phyloP scores from a whole-genome alignment of 2,329 filamentous ascomycete species.

The Sarocladium brachiariae region DNA sequence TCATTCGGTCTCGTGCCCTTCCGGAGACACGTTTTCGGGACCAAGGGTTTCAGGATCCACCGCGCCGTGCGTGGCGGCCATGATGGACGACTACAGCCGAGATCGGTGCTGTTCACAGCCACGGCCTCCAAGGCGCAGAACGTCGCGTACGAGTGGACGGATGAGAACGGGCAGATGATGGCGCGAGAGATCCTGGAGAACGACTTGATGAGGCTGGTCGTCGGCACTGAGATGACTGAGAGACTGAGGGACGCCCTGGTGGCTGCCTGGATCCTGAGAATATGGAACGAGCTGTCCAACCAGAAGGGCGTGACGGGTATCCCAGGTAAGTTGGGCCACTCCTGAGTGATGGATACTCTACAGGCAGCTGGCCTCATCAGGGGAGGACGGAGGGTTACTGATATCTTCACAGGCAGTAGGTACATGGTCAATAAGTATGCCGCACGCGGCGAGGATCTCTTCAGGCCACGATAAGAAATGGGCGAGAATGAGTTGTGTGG shows the following conservation, averaged over 20 bases:
- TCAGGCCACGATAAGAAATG: neutral
- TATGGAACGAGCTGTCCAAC: slow-evolving; percentile 26
- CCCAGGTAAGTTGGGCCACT: neutral
- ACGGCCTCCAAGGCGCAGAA: slow-evolving; percentile 14
- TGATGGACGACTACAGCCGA: slow-evolving; percentile 17
- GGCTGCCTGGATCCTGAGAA: slow-evolving; percentile 27
- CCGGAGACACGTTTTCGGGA: slow-evolving; percentile 15
- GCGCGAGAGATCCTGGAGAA: slow-evolving; percentile 25
- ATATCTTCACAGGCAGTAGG: slow-evolving; percentile 9
- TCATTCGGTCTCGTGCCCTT: slow-evolving; percentile 23
- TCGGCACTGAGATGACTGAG: slow-evolving; percentile 23
- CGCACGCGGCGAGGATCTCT: neutral
- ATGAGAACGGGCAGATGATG: slow-evolving; percentile 19
- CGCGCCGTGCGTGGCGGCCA: slow-evolving; percentile 20
- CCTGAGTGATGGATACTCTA: neutral
- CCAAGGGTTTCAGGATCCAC: slow-evolving; percentile 22
- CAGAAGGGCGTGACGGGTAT: slow-evolving; percentile 21
- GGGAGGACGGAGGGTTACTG: no score
- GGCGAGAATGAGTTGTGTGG: no score
- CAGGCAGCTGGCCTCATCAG: no score
- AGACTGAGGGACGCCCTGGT: slow-evolving; percentile 27
- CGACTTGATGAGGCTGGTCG: slow-evolving; percentile 22
- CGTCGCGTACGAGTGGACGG: slow-evolving; percentile 27
- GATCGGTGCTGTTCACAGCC: slow-evolving; percentile 23
- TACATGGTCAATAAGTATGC: slow-evolving; percentile 3